These are phyloP conservation scores for Xerocomus potaroensis DNA, from an alignment of 768 basidiomycete genomes.

Conservation along the genomic window DNA sequence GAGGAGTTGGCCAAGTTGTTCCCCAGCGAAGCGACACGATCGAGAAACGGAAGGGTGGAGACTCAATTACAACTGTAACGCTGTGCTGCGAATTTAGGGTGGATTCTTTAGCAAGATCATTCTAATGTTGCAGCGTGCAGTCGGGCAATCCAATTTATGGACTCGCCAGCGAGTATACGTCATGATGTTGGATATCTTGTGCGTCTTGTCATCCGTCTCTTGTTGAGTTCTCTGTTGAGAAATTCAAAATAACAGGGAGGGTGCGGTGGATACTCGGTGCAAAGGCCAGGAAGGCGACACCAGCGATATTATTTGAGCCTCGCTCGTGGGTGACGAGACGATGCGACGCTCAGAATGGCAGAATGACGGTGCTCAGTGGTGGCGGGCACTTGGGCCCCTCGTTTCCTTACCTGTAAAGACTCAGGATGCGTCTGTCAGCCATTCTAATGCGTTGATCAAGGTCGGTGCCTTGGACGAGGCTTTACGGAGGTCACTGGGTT, in stretches of 20 bases:
- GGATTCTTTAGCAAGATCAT: constrained; percentile 82
- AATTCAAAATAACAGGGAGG: constrained; percentile 59
- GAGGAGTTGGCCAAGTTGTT: constrained; percentile 78
- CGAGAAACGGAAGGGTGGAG: constrained; percentile 88
- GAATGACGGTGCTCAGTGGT: constrained; percentile 96
- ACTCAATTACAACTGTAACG: constrained; percentile 81
- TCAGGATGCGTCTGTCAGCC: constrained; percentile 76
- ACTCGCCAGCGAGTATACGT: constrained; percentile 84
- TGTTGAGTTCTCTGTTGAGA: constrained; percentile 5
- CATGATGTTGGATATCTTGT: constrained; percentile 87
- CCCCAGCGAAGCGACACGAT: constrained; percentile 68
- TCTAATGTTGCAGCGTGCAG: constrained; percentile 65
- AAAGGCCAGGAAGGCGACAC: constrained; percentile 89
- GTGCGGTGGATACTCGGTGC: constrained; percentile 74
- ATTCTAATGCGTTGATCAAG: constrained; percentile 80
- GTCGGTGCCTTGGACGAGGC: constrained; percentile 76
- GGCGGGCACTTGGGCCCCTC: constrained; percentile 82
- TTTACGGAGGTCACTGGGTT: constrained; percentile 65
- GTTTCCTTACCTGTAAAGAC: constrained; percentile 90
- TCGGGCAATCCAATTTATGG: constrained; percentile 55
- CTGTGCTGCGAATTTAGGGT: constrained; percentile 96
- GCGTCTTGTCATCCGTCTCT: constrained; percentile 27
- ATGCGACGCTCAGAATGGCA: constrained; percentile 78
- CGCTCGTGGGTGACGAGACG: constrained; percentile 89
- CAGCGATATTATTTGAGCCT: constrained; percentile 75